A percentile compares a stretch with the other conserved stretches of the same genome.
phyloP scores from a whole-genome alignment of 768 basidiomycete genomes.

The Melanogaster broomeanus region DNA sequence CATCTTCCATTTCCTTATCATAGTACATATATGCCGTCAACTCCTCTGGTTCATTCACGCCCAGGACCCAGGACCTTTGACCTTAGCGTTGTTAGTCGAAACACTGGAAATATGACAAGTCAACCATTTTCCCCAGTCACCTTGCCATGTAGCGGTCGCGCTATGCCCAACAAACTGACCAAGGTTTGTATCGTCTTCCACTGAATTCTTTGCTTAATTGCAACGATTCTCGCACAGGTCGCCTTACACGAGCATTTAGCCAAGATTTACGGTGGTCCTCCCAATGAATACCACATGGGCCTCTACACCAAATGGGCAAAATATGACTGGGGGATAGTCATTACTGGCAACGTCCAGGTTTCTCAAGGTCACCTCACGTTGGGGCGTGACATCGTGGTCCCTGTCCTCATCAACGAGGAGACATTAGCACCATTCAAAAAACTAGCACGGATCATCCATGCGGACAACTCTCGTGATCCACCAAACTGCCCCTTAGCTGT shows the following conservation, averaged over 20 bases:
- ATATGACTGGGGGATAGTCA: conserved; percentile 83
- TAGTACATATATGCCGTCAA: too few species aligned
- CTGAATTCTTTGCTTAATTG: background rate
- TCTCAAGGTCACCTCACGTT: conserved; percentile 60
- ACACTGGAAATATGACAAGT: conserved; percentile 12
- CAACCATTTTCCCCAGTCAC: conserved; percentile 27
- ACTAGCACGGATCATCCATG: conserved; percentile 55
- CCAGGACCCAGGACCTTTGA: too few species aligned
- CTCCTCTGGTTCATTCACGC: too few species aligned
- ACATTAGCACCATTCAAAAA: conserved; percentile 50
- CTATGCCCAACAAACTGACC: conserved; percentile 49
- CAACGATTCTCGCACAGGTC: conserved; percentile 48
- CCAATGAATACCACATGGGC: conserved; percentile 59
- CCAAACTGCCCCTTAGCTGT: conserved; percentile 48
- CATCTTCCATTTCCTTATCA: too few species aligned
- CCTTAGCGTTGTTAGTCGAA: too few species aligned
- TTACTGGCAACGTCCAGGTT: conserved; percentile 87
- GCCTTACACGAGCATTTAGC: conserved; percentile 89
- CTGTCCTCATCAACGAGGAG: conserved; percentile 41
- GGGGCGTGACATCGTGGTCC: conserved; percentile 72
- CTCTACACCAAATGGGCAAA: conserved; percentile 78
- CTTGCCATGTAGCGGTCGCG: conserved; percentile 36
- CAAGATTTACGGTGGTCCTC: conserved; percentile 63
- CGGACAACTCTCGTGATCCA: conserved; percentile 12
- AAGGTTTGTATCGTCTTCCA: conserved; percentile 41